These are phyloP conservation scores for Epichloe amarillans DNA, from an alignment of 2,329 filamentous ascomycete genomes.

Conservation along the genomic window DNA sequence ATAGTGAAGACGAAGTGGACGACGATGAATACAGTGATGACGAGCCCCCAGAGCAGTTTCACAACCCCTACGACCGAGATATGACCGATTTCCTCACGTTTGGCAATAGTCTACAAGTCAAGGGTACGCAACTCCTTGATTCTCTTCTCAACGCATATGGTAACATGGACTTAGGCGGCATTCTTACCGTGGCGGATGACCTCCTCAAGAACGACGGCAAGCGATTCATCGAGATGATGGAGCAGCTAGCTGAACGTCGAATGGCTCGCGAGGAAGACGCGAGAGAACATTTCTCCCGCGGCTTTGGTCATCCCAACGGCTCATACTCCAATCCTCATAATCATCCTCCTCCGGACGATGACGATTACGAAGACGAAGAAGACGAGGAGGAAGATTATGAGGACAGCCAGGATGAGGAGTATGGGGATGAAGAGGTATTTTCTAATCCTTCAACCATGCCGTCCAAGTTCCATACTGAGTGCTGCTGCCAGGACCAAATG, in stretches of 20 bases:
- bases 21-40: constrained; percentile 53
- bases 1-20: constrained; percentile 39
- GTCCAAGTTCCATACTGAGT: constrained; percentile 29
- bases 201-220: constrained; percentile 97
- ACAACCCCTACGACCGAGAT: constrained; percentile 47
- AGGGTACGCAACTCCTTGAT: constrained; percentile 46
- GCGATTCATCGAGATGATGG: constrained; percentile 99
- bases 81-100: constrained; percentile 91
- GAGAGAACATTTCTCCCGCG: constrained; percentile 43
- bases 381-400: constrained; percentile 48
- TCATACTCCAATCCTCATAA: constrained; percentile 48
- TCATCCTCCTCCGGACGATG: constrained; percentile 65
- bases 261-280: constrained; percentile 96
- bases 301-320: constrained; percentile 48
- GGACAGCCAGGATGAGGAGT: constrained; percentile 49
- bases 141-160: constrained; percentile 30
- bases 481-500: constrained; percentile 68
- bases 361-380: constrained; percentile 59
- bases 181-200: constrained; percentile 96
- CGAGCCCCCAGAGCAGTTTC: constrained; percentile 55
- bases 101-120: constrained; percentile 91
- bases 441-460: constrained; percentile 26
- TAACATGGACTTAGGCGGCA: constrained; percentile 62
- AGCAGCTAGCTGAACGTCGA: constrained; percentile 89
- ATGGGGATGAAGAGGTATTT: constrained; percentile 69